A percentile compares a stretch with the other conserved stretches of the same genome.
Evolutionary conservation across 2,329 filamentous ascomycete species (phyloP).

Genomic region (Colletotrichum graminicola): DNA sequence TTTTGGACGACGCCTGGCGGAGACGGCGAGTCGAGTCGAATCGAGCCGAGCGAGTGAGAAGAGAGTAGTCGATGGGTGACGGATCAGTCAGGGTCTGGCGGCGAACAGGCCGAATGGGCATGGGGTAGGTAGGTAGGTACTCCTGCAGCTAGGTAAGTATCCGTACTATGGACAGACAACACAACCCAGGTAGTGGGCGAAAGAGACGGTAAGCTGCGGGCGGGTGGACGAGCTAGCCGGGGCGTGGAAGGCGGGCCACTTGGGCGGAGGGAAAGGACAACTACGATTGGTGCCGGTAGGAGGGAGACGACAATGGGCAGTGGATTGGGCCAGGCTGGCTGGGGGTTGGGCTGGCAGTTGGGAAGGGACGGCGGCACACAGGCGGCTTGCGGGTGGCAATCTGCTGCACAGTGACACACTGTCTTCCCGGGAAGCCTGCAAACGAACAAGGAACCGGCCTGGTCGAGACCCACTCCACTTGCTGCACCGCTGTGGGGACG

Average conservation of each 20-base stretch:
- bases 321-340: conserved; percentile 7
- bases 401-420: conserved; percentile 41
- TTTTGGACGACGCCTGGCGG: conserved; percentile 40
- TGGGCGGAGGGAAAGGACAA: conserved; percentile 6
- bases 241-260: conserved; percentile 6
- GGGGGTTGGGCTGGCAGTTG: neutral
- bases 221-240: conserved; percentile 13
- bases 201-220: conserved; percentile 18
- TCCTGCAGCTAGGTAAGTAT: neutral
- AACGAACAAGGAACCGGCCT: conserved; percentile 38
- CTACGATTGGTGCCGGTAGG: conserved; percentile 9
- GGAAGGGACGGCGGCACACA: conserved; percentile 1
- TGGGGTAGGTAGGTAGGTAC: conserved; percentile 10
- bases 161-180: neutral
- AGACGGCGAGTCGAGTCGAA: conserved; percentile 21
- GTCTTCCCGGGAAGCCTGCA: conserved; percentile 31
- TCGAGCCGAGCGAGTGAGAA: conserved; percentile 10
- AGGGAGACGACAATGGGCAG: conserved; percentile 2
- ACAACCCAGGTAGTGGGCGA: conserved; percentile 1
- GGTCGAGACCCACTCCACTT: conserved; percentile 31
- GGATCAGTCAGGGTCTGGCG: conserved; percentile 31
- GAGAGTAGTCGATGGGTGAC: conserved; percentile 15
- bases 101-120: conserved; percentile 22
- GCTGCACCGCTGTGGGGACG: conserved; percentile 30
- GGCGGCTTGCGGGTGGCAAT: conserved; percentile 39